A percentile compares a stretch with the other conserved stretches of the same genome.
Conservation (phyloP, 805 yeast species). For the Hanseniaspora thailandica region DNA sequence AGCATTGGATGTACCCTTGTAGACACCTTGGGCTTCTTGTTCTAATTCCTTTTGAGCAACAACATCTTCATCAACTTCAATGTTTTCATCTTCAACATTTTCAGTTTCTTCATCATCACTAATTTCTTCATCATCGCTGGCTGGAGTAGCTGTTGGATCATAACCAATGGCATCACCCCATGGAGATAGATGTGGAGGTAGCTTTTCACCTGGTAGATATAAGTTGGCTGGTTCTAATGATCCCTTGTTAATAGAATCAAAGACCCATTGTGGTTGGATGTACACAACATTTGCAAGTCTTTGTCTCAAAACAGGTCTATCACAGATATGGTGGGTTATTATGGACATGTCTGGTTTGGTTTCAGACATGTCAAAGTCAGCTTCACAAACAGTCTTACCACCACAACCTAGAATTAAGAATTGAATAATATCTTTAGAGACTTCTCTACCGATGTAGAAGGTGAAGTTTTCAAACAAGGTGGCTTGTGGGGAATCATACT, state of each 20-base stretch:
- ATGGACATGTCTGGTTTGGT: slow-evolving; percentile 45
- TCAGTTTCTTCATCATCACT: slow-evolving; percentile 36
- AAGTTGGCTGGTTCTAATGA: slow-evolving; percentile 61
- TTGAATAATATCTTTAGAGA: slow-evolving; percentile 81
- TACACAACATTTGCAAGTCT: slow-evolving; percentile 87
- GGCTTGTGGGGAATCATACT: slow-evolving; percentile 47
- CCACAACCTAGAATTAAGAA: slow-evolving; percentile 78
- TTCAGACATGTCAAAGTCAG: slow-evolving; percentile 61
- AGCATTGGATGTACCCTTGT: slow-evolving; percentile 24
- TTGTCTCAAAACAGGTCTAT: slow-evolving; percentile 68
- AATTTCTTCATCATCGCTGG: slow-evolving; percentile 30
- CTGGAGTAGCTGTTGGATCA: slow-evolving; percentile 56
- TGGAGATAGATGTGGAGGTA: slow-evolving; percentile 96
- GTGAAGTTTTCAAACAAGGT: slow-evolving; percentile 60
- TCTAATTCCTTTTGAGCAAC: slow-evolving; percentile 72
- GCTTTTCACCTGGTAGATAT: slow-evolving; percentile 86
- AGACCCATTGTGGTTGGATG: slow-evolving; percentile 95
- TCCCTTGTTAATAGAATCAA: slow-evolving; percentile 76
- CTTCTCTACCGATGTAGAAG: slow-evolving; percentile 90
- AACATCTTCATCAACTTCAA: slow-evolving; percentile 47
- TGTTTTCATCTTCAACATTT: slow-evolving; percentile 41
- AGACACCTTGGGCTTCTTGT: slow-evolving; percentile 79
- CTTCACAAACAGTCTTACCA: slow-evolving; percentile 74
- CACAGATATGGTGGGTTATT: slow-evolving; percentile 88
- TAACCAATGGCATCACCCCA: slow-evolving; percentile 95